Conservation (phyloP, 208 protist species). For the Perkinsela sp. region DNA sequence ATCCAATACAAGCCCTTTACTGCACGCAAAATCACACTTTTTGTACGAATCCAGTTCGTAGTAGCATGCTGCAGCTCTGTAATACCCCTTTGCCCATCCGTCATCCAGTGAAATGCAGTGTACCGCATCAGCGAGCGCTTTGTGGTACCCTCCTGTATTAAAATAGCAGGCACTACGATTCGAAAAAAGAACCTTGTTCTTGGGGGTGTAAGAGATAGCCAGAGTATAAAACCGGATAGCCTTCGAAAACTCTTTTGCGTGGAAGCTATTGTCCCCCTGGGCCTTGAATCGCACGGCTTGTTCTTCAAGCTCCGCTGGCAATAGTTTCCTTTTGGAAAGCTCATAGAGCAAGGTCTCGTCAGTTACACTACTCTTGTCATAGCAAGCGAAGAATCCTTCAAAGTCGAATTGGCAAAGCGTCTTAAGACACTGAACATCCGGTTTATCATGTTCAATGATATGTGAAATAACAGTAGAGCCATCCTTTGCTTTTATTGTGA, state of each 20-base stretch:
- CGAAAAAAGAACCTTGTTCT: conserved; percentile 15
- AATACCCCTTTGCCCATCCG: conserved; percentile 67
- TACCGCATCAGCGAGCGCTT: conserved; percentile 53
- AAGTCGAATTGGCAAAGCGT: conserved; percentile 16
- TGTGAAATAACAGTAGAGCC: conserved; percentile 47
- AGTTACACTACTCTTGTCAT: neutral
- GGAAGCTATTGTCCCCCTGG: conserved; percentile 63
- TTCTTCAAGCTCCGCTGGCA: conserved; percentile 12
- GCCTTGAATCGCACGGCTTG: conserved; percentile 35
- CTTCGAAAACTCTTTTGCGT: conserved; percentile 46
- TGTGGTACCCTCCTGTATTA: conserved; percentile 34
- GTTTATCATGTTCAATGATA: conserved; percentile 31
- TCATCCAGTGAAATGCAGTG: conserved; percentile 46
- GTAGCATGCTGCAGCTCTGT: conserved; percentile 41
- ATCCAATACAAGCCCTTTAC: neutral
- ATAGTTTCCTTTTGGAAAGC: conserved; percentile 18
- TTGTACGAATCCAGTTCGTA: conserved; percentile 15
- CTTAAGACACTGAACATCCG: conserved; percentile 23
- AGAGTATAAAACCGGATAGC: conserved; percentile 32
- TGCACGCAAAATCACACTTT: neutral
- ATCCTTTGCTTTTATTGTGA: conserved; percentile 18
- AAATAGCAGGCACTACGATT: conserved; percentile 47
- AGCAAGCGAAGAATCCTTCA: conserved; percentile 6
- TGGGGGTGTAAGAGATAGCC: conserved; percentile 1
- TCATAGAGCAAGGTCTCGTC: conserved; percentile 9